Conservation (phyloP, 2,329 filamentous ascomycete species). For the Clarireedia monteithiana region DNA sequence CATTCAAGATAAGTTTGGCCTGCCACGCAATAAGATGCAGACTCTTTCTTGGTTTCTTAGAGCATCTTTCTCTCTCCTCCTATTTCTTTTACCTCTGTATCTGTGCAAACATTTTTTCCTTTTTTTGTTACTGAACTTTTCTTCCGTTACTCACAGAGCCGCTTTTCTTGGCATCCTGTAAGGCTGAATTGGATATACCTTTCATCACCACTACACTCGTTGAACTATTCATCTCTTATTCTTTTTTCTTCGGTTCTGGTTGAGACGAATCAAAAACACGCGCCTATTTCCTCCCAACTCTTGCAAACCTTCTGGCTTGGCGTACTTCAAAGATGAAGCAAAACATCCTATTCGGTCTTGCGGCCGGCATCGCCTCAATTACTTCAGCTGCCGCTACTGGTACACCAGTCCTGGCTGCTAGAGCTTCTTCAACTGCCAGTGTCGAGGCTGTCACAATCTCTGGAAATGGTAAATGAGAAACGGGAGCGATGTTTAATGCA, state of each 20-base stretch:
- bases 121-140: neutral
- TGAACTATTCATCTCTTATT: neutral
- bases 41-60: neutral
- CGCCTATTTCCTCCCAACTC: neutral
- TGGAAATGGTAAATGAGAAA: constrained; percentile 20
- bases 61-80: neutral
- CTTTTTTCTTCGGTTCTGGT: neutral
- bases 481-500: neutral
- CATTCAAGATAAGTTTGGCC: constrained; percentile 3
- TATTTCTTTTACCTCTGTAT: neutral
- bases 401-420: constrained; percentile 14
- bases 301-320: neutral
- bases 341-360: neutral
- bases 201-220: constrained; percentile 1
- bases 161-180: constrained; percentile 3
- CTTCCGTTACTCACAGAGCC: neutral
- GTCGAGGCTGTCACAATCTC: constrained; percentile 21
- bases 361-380: constrained; percentile 1
- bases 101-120: neutral
- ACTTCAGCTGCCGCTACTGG: constrained; percentile 12
- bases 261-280: neutral
- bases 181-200: neutral
- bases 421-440: constrained; percentile 16
- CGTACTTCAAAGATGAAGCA: constrained; percentile 9
- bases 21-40: constrained; percentile 1